phyloP scores from a whole-genome alignment of 2,329 filamentous ascomycete species.

The Penicillium sp. region DNA sequence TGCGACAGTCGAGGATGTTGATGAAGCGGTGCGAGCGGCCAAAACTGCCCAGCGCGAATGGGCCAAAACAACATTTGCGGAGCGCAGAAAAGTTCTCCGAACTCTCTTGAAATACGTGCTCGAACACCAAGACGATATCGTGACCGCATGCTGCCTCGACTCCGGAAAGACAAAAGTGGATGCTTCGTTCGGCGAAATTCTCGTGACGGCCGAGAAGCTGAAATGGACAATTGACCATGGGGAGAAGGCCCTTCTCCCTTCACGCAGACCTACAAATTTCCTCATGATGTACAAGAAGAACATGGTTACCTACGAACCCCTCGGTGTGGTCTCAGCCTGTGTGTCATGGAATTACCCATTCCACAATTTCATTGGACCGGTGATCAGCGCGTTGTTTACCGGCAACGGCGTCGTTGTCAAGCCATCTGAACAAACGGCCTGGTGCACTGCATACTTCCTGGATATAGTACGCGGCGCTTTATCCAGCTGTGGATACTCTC shows the following conservation, averaged over 20 bases:
- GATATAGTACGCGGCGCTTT: slow-evolving; percentile 77
- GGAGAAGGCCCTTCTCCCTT: slow-evolving; percentile 72
- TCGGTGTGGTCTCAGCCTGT: slow-evolving; percentile 88
- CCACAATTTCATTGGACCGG: slow-evolving; percentile 88
- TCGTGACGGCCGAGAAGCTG: slow-evolving; percentile 91
- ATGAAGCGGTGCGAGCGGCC: slow-evolving; percentile 73
- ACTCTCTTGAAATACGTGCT: slow-evolving; percentile 81
- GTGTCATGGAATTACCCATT: slow-evolving; percentile 98
- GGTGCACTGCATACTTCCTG: slow-evolving; percentile 83
- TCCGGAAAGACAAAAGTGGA: slow-evolving; percentile 97
- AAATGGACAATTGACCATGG: slow-evolving; percentile 92
- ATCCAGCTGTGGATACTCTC: slow-evolving; percentile 76
- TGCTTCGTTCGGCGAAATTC: slow-evolving; percentile 87
- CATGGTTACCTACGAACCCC: slow-evolving; percentile 83
- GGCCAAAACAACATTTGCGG: slow-evolving; percentile 72
- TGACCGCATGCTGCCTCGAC: slow-evolving; percentile 81
- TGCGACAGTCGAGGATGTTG: slow-evolving; percentile 72
- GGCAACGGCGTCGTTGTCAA: slow-evolving; percentile 94
- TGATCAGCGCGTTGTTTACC: slow-evolving; percentile 86
- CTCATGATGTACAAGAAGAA: slow-evolving; percentile 97
- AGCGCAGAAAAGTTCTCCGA: slow-evolving; percentile 76
- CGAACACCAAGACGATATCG: slow-evolving; percentile 85
- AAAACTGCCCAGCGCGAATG: slow-evolving; percentile 73
- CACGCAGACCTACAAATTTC: slow-evolving; percentile 78
- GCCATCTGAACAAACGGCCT: slow-evolving; percentile 91